These are phyloP conservation scores for Gastrodia elata DNA, from an alignment of 106 monocot species.

Conservation along the genomic window DNA sequence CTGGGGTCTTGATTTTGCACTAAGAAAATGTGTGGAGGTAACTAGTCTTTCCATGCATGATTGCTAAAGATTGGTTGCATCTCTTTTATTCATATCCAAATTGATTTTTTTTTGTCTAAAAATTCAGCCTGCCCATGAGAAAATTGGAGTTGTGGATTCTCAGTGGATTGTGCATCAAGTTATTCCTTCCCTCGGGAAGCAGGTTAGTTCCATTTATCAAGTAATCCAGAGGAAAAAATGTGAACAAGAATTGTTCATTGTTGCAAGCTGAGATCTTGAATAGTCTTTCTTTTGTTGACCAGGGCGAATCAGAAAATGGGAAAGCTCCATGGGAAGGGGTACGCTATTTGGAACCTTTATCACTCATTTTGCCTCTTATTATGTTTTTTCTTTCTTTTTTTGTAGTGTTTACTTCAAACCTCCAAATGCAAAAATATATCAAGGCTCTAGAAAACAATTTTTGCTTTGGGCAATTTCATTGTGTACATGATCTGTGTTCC, in stretches of 20 bases:
- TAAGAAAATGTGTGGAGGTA: slow-evolving; percentile 31
- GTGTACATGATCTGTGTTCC: too few relatives aligned
- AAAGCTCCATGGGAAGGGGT: slow-evolving; percentile 36
- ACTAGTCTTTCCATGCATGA: not conserved
- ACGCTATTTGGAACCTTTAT: not conserved
- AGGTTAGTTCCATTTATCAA: slow-evolving; percentile 18
- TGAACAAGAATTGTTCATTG: not conserved
- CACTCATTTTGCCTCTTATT: not conserved
- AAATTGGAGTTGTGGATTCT: slow-evolving; percentile 67
- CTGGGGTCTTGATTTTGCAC: slow-evolving; percentile 33
- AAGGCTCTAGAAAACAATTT: not conserved
- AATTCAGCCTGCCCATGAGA: slow-evolving; percentile 21
- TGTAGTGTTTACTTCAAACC: not conserved
- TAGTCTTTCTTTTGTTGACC: slow-evolving; percentile 8
- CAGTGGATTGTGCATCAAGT: slow-evolving; percentile 66
- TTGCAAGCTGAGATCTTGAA: not conserved
- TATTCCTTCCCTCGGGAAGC: slow-evolving; percentile 54
- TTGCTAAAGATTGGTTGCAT: not conserved
- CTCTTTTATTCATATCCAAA: not conserved
- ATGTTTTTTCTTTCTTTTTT: not conserved
- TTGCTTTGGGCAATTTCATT: too few relatives aligned
- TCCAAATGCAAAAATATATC: not conserved
- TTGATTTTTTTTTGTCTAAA: not conserved
- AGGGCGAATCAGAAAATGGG: slow-evolving; percentile 25
- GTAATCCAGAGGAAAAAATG: not conserved